Evolutionary conservation across 225 moss, liverwort and hornwort genomes (phyloP).

Genomic region (Anthoceros angustus): DNA sequence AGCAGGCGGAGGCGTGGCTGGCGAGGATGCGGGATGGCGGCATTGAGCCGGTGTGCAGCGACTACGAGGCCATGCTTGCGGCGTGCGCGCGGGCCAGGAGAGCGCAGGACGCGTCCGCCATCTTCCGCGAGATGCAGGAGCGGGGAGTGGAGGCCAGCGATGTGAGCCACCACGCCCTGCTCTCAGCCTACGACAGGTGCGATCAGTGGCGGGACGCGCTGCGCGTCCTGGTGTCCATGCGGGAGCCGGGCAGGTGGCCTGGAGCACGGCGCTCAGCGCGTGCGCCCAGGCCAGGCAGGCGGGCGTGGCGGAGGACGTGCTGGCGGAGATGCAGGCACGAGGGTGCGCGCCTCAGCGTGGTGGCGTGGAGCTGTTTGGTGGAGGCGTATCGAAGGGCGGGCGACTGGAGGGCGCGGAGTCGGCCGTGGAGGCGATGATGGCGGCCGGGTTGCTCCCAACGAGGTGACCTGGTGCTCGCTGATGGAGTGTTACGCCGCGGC

Average conservation of each 20-base stretch:
- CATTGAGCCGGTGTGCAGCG: constrained; percentile 21
- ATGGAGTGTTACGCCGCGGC: not conserved
- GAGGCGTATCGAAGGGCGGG: constrained; percentile 41
- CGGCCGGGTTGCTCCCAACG: constrained; percentile 40
- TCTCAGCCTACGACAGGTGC: constrained; percentile 36
- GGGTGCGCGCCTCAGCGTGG: constrained; percentile 29
- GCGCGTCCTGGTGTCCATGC: constrained; percentile 40
- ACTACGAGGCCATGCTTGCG: constrained; percentile 41
- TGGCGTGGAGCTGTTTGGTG: constrained; percentile 42
- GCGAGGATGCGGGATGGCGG: constrained; percentile 21
- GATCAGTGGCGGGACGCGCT: constrained; percentile 43
- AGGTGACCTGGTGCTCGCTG: constrained; percentile 14
- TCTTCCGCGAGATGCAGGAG: constrained; percentile 31
- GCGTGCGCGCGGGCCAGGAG: constrained; percentile 43
- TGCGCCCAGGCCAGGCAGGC: constrained; percentile 46
- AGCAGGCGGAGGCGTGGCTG: constrained; percentile 22
- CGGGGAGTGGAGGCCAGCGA: constrained; percentile 24
- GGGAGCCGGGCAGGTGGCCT: constrained; percentile 40
- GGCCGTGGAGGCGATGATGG: constrained; percentile 37
- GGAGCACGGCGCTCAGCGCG: constrained; percentile 45
- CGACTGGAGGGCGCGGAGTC: constrained; percentile 37
- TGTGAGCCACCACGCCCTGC: constrained; percentile 35
- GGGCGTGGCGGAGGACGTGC: constrained; percentile 30
- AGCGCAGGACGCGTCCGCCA: constrained; percentile 38
- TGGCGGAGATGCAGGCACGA: constrained; percentile 36